Percentiles rank a stretch among this genome's conserved stretches.
Evolutionary conservation across 1,139 yeast genomes (phyloP).

Genomic region (Yamadazyma buinensis): DNA sequence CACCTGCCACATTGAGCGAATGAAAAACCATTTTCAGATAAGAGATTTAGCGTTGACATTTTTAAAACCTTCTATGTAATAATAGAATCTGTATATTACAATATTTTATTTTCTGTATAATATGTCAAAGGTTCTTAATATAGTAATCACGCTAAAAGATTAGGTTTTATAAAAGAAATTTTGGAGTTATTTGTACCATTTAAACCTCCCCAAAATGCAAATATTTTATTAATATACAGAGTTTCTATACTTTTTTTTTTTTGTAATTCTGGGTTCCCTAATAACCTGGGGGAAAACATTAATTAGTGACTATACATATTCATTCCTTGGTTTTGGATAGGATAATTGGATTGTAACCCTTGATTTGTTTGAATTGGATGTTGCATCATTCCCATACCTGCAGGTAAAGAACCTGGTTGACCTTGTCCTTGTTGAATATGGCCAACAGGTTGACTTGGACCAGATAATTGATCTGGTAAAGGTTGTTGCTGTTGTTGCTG

Average conservation of each 20-base stretch:
- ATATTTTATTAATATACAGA: not conserved
- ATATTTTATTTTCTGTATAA: not conserved
- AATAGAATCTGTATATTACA: not conserved
- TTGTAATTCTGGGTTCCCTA: not conserved
- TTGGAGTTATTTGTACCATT: too few species aligned
- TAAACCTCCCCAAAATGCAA: too few species aligned
- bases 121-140: too few species aligned
- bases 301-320: slow-evolving; percentile 6
- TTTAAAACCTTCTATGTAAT: not conserved
- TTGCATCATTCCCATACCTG: slow-evolving; percentile 3
- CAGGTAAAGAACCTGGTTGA: not conserved
- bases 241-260: not conserved
- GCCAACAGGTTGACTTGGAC: not conserved
- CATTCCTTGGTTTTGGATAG: slow-evolving; percentile 6
- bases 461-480: slow-evolving; percentile 2
- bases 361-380: slow-evolving; percentile 1
- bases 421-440: not conserved
- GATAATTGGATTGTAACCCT: slow-evolving; percentile 4
- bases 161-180: too few species aligned
- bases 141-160: too few species aligned
- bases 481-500: slow-evolving; percentile 1
- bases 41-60: too few species aligned
- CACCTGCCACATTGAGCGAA: too few species aligned
- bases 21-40: too few species aligned
- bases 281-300: too few species aligned